Evolutionary conservation across 805 yeast genomes (phyloP).

Genomic region (Tetrapisispora taiwanensis): DNA sequence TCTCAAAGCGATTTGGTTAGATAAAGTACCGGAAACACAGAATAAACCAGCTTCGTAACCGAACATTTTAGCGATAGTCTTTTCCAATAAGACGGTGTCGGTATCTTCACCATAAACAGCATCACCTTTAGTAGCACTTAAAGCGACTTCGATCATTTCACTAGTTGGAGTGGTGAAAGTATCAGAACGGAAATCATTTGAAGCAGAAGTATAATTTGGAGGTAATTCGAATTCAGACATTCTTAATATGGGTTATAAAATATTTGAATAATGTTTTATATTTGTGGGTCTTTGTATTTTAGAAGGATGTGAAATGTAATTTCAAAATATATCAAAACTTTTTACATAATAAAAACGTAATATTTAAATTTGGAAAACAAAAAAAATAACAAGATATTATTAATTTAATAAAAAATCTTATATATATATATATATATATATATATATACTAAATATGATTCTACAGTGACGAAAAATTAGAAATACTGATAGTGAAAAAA

Average conservation of each 20-base stretch:
- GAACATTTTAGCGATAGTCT: slow-evolving; percentile 51
- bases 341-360: too few relatives aligned
- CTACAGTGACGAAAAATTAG: too few relatives aligned
- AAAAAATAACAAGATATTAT: too few relatives aligned
- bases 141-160: slow-evolving; percentile 55
- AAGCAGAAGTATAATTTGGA: slow-evolving; percentile 22
- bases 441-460: too few relatives aligned
- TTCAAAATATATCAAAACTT: too few relatives aligned
- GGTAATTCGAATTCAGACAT: slow-evolving; percentile 21
- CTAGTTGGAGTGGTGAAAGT: slow-evolving; percentile 84
- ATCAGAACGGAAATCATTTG: slow-evolving; percentile 59
- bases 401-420: too few relatives aligned
- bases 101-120: slow-evolving; percentile 81
- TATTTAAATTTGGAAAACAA: too few relatives aligned
- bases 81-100: slow-evolving; percentile 56
- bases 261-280: not conserved
- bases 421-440: too few relatives aligned
- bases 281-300: too few relatives aligned
- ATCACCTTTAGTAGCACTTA: slow-evolving; percentile 61
- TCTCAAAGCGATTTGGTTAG: slow-evolving; percentile 80
- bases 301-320: too few relatives aligned
- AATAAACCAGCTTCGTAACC: slow-evolving; percentile 76
- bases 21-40: slow-evolving; percentile 83
- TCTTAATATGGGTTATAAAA: not conserved
- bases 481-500: too few relatives aligned